phyloP scores from a whole-genome alignment of 495 filamentous ascomycete genomes.

The Arthonia radiata region DNA sequence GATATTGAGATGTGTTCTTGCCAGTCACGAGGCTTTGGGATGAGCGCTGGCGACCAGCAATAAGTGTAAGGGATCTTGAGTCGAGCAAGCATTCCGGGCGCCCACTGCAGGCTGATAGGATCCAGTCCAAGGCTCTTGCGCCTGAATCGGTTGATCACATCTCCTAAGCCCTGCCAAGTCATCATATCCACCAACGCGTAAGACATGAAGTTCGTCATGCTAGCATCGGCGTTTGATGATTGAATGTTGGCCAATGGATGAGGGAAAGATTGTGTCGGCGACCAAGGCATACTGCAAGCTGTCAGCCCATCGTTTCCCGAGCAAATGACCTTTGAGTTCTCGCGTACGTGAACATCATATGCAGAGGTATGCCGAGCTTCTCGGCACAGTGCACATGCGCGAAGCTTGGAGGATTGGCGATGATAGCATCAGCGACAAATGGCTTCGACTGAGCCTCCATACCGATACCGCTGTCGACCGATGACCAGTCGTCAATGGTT shows the following conservation, averaged over 20 bases:
- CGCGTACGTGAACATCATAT: slow-evolving; percentile 58
- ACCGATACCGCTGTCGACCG: slow-evolving; percentile 23
- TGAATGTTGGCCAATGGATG: slow-evolving; percentile 49
- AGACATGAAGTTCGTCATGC: slow-evolving; percentile 43
- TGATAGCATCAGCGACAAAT: slow-evolving; percentile 62
- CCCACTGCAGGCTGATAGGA: slow-evolving; percentile 38
- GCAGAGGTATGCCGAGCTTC: slow-evolving; percentile 49
- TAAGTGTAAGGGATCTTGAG: slow-evolving; percentile 56
- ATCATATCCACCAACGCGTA: slow-evolving; percentile 59
- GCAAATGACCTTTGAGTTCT: not conserved
- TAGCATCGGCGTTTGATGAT: slow-evolving; percentile 24
- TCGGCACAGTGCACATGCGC: slow-evolving; percentile 66
- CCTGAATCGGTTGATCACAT: slow-evolving; percentile 49
- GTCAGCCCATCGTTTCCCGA: not conserved
- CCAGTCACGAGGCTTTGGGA: slow-evolving; percentile 62
- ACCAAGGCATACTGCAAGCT: slow-evolving; percentile 32
- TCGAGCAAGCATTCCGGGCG: slow-evolving; percentile 34
- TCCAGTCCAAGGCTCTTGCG: slow-evolving; percentile 39
- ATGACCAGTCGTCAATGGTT: slow-evolving; percentile 24
- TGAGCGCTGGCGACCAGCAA: slow-evolving; percentile 58
- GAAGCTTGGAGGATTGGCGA: slow-evolving; percentile 66
- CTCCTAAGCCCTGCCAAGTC: slow-evolving; percentile 58
- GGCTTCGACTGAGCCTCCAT: slow-evolving; percentile 19
- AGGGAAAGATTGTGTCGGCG: slow-evolving; percentile 39
- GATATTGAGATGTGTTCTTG: slow-evolving; percentile 40